Base-by-base conservation (phyloP, 2,329 filamentous ascomycete genomes). In the Colletotrichum gloeosporioides region DNA sequence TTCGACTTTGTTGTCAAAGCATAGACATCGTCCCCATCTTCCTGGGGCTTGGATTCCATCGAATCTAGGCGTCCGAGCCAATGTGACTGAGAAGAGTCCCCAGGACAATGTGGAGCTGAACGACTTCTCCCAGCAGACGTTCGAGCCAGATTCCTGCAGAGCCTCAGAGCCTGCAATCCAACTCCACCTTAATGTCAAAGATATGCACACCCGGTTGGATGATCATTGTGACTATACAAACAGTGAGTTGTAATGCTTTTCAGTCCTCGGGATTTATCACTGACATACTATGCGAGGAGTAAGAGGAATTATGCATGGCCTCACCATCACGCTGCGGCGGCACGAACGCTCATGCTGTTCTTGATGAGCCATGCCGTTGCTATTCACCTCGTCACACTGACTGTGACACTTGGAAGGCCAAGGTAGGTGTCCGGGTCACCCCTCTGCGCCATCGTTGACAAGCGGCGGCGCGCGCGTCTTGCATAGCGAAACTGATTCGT, bases 191-290 rank as follows among this genome's bases (percentile, higher is more conserved):
- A 49, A 49, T 6, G n/a, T 49, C 44, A 22, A 49, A 22, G 44
- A 49, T 1, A 22, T 49, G 44, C n/a, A 49, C 44, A 44, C 10
- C n/a, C 44, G 44, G 12, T 49, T 49, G 44, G 44, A 49, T 49
- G 44, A 49, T 49, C 44, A 22, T 49, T 49, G n/a, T 49, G 3
- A 49, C 22, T 49, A 49, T n/a, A 49, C 3, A 22, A n/a, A 1
- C n/a, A 49, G 44, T 22, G n/a, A 13, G n/a, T 49, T 13, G 10
- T 0, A 8, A 8, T 22, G 0, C 3, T 49, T 49, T 9, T n/a
- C 44, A 4, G 0, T 0, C 9, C 0, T 22, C n/a, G 0, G 44
- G 6, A 22, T 1, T n/a, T 1, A 49, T 49, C n/a, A 49, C 44
- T 49, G 18, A 49, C 16, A 44, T 44, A 18, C 16, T 44, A 44